Conservation (phyloP, 225 moss, liverwort and hornwort genomes). For the Pseudisothecium myosuroides region DNA sequence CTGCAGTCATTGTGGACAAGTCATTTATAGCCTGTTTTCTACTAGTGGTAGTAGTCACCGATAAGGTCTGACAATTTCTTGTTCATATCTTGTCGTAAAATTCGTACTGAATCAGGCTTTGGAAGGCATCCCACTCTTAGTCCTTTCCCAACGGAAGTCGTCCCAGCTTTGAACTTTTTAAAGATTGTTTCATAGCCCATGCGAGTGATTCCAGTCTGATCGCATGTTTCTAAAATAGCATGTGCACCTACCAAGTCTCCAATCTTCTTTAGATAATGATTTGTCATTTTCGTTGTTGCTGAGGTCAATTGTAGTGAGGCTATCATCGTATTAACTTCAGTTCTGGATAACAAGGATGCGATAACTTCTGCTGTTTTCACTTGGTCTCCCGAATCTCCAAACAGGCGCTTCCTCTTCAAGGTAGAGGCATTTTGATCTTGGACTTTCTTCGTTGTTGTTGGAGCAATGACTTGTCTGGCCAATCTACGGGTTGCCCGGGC, state of each 20-base stretch:
- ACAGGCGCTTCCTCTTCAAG: not conserved
- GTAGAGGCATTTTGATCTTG: too few relatives aligned
- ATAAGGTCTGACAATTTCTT: rapidly evolving
- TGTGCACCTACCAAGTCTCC: rapidly evolving
- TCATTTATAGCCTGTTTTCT: too few relatives aligned
- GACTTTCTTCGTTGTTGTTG: rapidly evolving
- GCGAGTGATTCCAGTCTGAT: rapidly evolving
- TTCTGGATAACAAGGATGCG: not conserved
- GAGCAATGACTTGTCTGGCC: not conserved
- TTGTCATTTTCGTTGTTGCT: not conserved
- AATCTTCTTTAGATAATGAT: not conserved
- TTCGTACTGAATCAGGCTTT: rapidly evolving
- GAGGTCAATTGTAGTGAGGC: not conserved
- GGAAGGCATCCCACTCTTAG: rapidly evolving
- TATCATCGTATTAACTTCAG: rapidly evolving
- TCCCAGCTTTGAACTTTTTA: rapidly evolving
- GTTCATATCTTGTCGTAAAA: rapidly evolving
- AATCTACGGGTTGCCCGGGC: rapidly evolving
- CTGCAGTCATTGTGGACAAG: too few relatives aligned
- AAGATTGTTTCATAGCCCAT: rapidly evolving
- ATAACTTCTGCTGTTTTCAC: not conserved
- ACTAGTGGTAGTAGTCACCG: too few relatives aligned
- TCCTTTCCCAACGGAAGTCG: rapidly evolving
- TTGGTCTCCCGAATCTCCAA: rapidly evolving
- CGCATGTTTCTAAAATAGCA: not conserved